Percentiles rank a stretch among this genome's conserved stretches.
Conservation (phyloP, 2,329 filamentous ascomycete species). For the Paecilomyces dactylethromorphus region DNA sequence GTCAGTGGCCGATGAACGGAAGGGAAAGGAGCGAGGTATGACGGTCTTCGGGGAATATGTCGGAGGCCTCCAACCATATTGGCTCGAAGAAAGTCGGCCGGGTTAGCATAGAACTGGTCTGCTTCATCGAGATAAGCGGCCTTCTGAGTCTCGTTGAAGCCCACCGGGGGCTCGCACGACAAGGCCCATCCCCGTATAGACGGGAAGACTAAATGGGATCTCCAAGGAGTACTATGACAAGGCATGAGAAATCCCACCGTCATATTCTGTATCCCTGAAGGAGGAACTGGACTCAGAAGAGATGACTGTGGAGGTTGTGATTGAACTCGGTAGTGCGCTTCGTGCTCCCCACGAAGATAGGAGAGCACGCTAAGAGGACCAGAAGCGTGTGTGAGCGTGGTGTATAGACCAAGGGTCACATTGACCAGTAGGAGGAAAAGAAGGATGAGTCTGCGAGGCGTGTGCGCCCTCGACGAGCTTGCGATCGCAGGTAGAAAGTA, state of each 20-base stretch:
- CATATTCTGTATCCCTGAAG: constrained; percentile 21
- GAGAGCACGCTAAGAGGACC: constrained; percentile 69
- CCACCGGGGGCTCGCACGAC: constrained; percentile 81
- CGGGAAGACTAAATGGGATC: constrained; percentile 74
- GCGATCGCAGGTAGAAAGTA: constrained; percentile 54
- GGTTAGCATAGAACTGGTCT: constrained; percentile 75
- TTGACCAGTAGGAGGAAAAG: constrained; percentile 59
- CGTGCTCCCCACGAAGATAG: constrained; percentile 70
- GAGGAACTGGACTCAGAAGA: constrained; percentile 1
- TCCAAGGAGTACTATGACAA: constrained; percentile 94
- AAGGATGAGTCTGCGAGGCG: constrained; percentile 50
- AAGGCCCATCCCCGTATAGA: constrained; percentile 73
- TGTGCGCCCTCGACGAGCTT: constrained; percentile 19
- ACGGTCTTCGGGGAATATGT: constrained; percentile 25
- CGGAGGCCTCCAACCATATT: constrained; percentile 43
- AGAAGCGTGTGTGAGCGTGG: constrained; percentile 69
- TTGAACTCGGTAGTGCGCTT: constrained; percentile 46
- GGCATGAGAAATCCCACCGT: constrained; percentile 80
- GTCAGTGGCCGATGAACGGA: neutral
- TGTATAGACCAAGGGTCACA: constrained; percentile 64
- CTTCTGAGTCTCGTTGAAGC: constrained; percentile 56
- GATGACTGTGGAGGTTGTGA: constrained; percentile 20
- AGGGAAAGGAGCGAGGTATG: constrained; percentile 15
- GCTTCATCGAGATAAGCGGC: constrained; percentile 76
- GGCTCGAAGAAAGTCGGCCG: constrained; percentile 50